phyloP scores from a whole-genome alignment of 2,329 filamentous ascomycete species.

The Reticulascus tulasneorum region DNA sequence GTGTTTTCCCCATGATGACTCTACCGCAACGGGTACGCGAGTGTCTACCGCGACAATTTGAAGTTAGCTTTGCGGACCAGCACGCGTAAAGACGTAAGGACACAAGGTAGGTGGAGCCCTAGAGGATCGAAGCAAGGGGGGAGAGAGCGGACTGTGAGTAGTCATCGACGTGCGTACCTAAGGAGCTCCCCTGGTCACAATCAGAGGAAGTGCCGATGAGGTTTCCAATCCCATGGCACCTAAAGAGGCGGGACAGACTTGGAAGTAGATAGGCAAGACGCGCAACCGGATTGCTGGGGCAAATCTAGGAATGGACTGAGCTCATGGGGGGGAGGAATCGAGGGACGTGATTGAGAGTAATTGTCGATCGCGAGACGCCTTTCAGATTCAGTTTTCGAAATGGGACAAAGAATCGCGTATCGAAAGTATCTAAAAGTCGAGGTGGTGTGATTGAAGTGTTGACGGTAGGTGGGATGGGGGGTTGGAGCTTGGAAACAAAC shows the following conservation, averaged over 20 bases:
- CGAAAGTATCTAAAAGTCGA: too few species aligned
- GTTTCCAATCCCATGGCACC: slow-evolving; percentile 15
- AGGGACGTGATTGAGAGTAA: not conserved
- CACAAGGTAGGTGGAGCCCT: not conserved
- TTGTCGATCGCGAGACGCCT: not conserved
- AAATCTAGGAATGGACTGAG: too few species aligned
- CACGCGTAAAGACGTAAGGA: not conserved
- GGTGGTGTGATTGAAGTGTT: too few species aligned
- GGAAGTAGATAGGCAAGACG: slow-evolving; percentile 1
- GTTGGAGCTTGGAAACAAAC: too few species aligned
- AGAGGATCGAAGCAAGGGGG: not conserved
- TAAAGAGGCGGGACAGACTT: slow-evolving; percentile 1
- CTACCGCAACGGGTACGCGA: slow-evolving; percentile 3
- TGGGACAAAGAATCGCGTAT: not conserved
- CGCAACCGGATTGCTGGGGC: too few species aligned
- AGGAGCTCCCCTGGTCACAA: slow-evolving; percentile 8
- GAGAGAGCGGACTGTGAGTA: not conserved
- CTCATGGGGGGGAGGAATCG: too few species aligned
- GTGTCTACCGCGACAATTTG: slow-evolving; percentile 1
- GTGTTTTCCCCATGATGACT: slow-evolving; percentile 38
- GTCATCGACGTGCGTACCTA: slow-evolving; percentile 7
- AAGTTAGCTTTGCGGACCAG: slow-evolving; percentile 3
- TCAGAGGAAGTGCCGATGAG: slow-evolving; percentile 8
- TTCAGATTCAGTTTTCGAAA: too few species aligned
- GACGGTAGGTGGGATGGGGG: too few species aligned